Conservation (phyloP, 768 basidiomycete species). For the Pilatotrama ljubarskyi region DNA sequence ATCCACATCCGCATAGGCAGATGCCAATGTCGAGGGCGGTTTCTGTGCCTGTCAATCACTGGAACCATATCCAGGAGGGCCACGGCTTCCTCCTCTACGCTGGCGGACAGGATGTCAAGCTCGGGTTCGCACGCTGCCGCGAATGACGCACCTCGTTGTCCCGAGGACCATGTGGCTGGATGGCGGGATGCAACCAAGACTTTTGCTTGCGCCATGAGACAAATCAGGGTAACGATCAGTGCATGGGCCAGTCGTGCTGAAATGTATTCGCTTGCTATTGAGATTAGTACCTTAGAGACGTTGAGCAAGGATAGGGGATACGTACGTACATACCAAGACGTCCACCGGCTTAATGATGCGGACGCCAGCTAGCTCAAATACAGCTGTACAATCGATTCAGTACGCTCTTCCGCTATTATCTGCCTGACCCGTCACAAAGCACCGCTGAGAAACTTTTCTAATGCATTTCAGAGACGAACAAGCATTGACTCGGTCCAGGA, state of each 20-base stretch:
- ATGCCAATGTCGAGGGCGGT: slow-evolving; percentile 7
- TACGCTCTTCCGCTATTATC: no score
- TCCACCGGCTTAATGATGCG: neutral
- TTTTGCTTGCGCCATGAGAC: neutral
- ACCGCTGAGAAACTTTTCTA: no score
- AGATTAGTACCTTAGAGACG: neutral
- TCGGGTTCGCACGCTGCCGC: no score
- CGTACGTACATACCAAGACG: no score
- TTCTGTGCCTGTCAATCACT: slow-evolving; percentile 5
- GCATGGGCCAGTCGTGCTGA: neutral
- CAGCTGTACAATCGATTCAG: no score
- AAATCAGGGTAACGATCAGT: slow-evolving; percentile 2
- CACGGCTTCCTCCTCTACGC: neutral
- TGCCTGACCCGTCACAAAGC: no score
- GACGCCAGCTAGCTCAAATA: no score
- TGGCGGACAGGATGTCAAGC: no score
- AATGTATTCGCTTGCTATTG: slow-evolving; percentile 2
- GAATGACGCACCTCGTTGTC: neutral
- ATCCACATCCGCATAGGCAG: slow-evolving; percentile 12
- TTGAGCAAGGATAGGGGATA: neutral
- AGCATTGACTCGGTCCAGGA: no score
- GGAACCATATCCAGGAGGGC: neutral
- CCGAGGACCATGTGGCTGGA: slow-evolving; percentile 10
- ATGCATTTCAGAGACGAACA: no score
- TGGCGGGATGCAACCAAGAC: slow-evolving; percentile 10